phyloP scores from a whole-genome alignment of 257 asterid genomes.

The Phtheirospermum japonicum region DNA sequence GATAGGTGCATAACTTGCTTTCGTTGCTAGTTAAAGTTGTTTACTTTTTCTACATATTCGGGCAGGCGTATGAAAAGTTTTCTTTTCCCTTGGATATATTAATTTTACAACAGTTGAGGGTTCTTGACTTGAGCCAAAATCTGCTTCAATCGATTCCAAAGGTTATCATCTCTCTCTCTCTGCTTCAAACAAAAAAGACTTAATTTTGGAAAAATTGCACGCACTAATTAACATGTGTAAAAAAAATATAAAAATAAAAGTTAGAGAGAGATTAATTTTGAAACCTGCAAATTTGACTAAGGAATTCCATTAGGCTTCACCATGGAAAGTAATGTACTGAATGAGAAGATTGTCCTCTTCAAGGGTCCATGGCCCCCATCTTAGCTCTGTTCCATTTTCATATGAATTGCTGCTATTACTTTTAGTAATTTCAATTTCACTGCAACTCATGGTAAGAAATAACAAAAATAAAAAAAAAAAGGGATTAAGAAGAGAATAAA shows the following conservation, averaged over 20 bases:
- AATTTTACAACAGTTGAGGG: too few species aligned
- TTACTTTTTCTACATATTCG: too few species aligned
- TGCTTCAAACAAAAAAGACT: neutral
- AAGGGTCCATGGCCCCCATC: constrained; percentile 84
- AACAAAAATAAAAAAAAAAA: neutral
- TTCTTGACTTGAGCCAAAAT: too few species aligned
- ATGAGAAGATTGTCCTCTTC: constrained; percentile 79
- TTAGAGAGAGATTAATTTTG: neutral
- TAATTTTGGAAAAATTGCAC: neutral
- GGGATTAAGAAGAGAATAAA: too few species aligned
- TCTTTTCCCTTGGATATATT: too few species aligned
- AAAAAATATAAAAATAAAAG: neutral
- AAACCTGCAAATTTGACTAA: constrained; percentile 66
- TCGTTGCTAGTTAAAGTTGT: too few species aligned
- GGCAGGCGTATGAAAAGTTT: too few species aligned
- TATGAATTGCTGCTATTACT: constrained; percentile 6
- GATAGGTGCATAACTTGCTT: too few species aligned
- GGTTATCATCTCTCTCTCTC: too few species aligned
- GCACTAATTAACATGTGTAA: constrained; percentile 14
- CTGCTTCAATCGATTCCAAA: too few species aligned
- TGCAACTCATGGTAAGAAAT: constrained; percentile 28
- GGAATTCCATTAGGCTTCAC: constrained; percentile 85
- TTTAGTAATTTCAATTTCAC: constrained; percentile 17
- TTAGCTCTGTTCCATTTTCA: constrained; percentile 50
- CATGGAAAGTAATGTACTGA: constrained; percentile 48